Evolutionary conservation across 495 filamentous ascomycete species (phyloP).

Genomic region (Xylaria nigripes): DNA sequence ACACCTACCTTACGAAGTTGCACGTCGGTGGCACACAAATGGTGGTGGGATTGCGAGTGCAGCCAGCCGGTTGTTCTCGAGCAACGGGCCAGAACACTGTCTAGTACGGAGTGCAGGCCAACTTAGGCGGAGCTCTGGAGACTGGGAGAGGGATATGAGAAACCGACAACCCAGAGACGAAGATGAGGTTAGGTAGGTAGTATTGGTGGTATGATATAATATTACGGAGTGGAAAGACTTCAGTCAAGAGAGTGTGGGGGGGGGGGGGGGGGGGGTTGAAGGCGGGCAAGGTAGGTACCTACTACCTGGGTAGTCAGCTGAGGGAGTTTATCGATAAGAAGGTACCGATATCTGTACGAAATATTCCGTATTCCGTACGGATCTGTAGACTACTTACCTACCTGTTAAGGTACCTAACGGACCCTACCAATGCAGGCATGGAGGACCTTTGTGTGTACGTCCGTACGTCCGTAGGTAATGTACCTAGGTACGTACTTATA

Average conservation of each 20-base stretch:
- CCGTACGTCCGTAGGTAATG: too few species aligned
- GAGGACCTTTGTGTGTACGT: too few species aligned
- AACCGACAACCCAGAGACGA: neutral
- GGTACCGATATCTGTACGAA: neutral
- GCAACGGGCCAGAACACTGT: neutral
- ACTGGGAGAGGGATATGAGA: neutral
- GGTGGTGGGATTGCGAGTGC: conserved; percentile 3
- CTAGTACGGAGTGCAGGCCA: neutral
- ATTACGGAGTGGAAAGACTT: too few species aligned
- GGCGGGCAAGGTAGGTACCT: too few species aligned
- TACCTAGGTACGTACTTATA: too few species aligned
- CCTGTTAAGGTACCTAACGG: neutral
- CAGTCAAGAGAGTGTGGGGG: neutral
- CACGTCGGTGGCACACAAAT: neutral
- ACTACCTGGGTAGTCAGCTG: neutral
- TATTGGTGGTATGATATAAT: neutral
- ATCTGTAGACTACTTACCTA: neutral
- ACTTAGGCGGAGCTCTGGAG: neutral
- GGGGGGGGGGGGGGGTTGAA: neutral
- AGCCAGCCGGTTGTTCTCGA: conserved; percentile 2
- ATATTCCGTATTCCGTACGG: neutral
- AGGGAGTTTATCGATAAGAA: conserved; percentile 4
- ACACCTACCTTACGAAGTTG: neutral
- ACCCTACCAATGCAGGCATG: too few species aligned
- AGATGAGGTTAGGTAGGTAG: neutral